Evolutionary conservation across 805 yeast genomes (phyloP), one percentile per base, ranked within the genome.

Genomic region (Barnettozyma pratensis): DNA sequence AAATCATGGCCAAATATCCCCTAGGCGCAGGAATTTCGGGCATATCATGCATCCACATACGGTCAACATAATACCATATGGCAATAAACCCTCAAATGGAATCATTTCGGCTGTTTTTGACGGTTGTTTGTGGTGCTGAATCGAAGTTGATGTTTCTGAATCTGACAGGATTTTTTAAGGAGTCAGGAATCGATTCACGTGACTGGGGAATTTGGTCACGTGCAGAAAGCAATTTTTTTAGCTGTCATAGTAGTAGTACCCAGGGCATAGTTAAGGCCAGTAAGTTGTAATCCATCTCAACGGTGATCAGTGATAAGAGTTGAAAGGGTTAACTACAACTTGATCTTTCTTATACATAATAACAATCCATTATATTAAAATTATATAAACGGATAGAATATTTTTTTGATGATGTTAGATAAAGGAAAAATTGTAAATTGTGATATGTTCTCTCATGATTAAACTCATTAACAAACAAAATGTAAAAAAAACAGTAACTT

Each of bases 51-150:
- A 19, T n/a, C 25, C 5, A 26, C 47, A 14, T 46, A 73, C 80
- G 31, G 74, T 65, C 44, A 79, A 61, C 69, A 81, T 81, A 52
- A 81, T 68, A 54, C 76, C 81, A 61, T 77, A 81, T 50, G 86
- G 86, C 59, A 81, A 55, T 39, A 81, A 64, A 47, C 83, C 86
- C 74, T 81, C 87, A 71, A 81, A 81, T 54, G 87, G 87, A 74
- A 81, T 79, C 83, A 78, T 78, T 10, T 40, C 51, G 31, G 27
- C n/a, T 29, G n/a, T 9, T 36, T 19, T 31, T 37, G 34, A 12
- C 29, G 26, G 7, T 38, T 26, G 28, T n/a, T 40, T n/a, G 26
- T 7, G 11, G 26, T 8, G 5, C 14, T 35, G 8, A 8, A 8
- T 8, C 8, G 3, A 2, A 8, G 34, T 31, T 2, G 34, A 31